phyloP scores from a whole-genome alignment of 176 grass and related monocot genomes.

The Triticum timopheevii region DNA sequence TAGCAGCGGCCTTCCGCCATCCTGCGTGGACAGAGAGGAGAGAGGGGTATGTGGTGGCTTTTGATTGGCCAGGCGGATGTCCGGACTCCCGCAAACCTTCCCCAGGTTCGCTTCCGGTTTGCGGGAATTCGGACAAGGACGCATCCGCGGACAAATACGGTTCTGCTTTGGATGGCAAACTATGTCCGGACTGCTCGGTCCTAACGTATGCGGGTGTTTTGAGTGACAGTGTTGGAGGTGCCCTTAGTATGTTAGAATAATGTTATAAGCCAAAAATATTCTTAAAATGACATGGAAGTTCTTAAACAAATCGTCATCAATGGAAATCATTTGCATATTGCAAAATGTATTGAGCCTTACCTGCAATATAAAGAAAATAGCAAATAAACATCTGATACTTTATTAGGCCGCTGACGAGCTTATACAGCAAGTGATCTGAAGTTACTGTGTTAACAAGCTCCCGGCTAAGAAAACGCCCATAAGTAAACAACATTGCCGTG shows the following conservation, averaged over 20 bases:
- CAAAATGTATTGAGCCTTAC: constrained; percentile 52
- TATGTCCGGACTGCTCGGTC: too few species aligned
- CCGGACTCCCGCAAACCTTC: too few species aligned
- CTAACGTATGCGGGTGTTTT: too few species aligned
- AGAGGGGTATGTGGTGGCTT: too few species aligned
- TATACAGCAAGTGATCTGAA: constrained; percentile 90
- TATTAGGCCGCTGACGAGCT: constrained; percentile 80
- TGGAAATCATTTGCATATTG: constrained; percentile 15
- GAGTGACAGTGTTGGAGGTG: too few species aligned
- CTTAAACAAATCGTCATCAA: neutral
- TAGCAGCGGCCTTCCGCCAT: too few species aligned
- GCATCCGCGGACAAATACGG: too few species aligned
- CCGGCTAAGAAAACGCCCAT: constrained; percentile 94
- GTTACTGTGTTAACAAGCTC: constrained; percentile 92
- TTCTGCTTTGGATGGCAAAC: too few species aligned
- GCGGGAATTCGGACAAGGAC: too few species aligned
- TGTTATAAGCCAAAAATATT: neutral
- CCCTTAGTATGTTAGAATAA: neutral
- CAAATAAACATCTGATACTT: constrained; percentile 99
- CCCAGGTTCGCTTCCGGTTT: too few species aligned
- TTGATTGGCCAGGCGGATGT: too few species aligned
- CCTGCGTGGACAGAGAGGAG: too few species aligned
- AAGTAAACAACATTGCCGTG: constrained; percentile 95
- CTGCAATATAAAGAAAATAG: constrained; percentile 98
- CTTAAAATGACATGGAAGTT: constrained; percentile 14